Conservation (phyloP, 2,329 filamentous ascomycete genomes). For the Pseudocercospora fijiensis region DNA sequence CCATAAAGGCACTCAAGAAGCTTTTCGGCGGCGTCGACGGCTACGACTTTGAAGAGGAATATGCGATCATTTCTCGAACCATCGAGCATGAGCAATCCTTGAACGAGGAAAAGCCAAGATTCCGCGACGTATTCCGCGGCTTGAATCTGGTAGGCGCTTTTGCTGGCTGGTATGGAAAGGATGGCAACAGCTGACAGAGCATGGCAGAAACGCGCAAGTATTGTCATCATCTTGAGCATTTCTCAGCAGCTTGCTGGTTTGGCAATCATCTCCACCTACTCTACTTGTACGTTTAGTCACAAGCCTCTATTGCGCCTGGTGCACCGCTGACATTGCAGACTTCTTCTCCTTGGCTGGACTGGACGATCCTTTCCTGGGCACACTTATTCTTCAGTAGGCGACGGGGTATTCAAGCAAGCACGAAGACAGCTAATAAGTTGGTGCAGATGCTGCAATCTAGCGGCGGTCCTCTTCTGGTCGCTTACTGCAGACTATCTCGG, state of each 20-base stretch:
- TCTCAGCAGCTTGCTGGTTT: conserved; percentile 6
- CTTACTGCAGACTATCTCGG: conserved; percentile 7
- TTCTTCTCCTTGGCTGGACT: conserved; percentile 11
- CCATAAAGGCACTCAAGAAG: not conserved
- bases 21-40: conserved; percentile 8
- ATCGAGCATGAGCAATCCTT: conserved; percentile 10
- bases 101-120: conserved; percentile 10
- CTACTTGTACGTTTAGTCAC: conserved; percentile 1
- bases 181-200: not conserved
- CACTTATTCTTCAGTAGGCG: conserved; percentile 9
- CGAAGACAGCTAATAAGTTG: not conserved
- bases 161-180: not conserved
- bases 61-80: conserved; percentile 8
- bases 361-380: conserved; percentile 9
- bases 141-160: conserved; percentile 1
- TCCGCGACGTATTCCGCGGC: conserved; percentile 7
- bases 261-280: conserved; percentile 12
- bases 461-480: conserved; percentile 4
- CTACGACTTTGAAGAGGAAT: conserved; percentile 13
- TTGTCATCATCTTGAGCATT: conserved; percentile 2
- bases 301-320: not conserved
- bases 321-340: not conserved
- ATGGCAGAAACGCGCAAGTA: conserved; percentile 7
- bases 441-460: conserved; percentile 8
- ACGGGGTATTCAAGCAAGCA: not conserved